phyloP scores from a whole-genome alignment of 768 basidiomycete genomes.

The Lentinula sp. region DNA sequence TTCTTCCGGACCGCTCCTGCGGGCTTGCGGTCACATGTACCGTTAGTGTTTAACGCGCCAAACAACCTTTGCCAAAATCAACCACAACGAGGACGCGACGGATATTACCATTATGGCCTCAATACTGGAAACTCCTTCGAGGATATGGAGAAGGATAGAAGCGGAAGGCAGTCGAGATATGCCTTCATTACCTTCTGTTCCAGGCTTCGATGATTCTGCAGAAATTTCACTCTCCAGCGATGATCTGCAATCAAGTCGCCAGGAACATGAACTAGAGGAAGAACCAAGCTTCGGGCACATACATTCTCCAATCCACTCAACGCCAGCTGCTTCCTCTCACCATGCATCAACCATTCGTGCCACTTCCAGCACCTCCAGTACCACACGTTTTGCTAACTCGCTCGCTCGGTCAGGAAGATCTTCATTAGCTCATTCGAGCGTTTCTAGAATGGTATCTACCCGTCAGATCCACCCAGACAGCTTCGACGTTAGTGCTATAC shows the following conservation, averaged over 20 bases:
- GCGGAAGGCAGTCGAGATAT: slow-evolving; percentile 69
- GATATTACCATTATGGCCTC: slow-evolving; percentile 31
- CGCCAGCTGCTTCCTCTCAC: slow-evolving; percentile 47
- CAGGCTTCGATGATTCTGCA: slow-evolving; percentile 61
- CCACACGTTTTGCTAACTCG: slow-evolving; percentile 49
- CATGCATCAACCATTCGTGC: slow-evolving; percentile 45
- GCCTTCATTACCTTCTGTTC: slow-evolving; percentile 77
- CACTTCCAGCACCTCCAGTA: slow-evolving; percentile 36
- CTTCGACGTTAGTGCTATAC: slow-evolving; percentile 56
- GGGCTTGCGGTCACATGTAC: not conserved
- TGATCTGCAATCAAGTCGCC: slow-evolving; percentile 10
- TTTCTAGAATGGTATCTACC: slow-evolving; percentile 24
- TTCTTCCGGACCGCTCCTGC: no score
- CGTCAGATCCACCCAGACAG: slow-evolving; percentile 34
- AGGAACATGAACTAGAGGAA: slow-evolving; percentile 19
- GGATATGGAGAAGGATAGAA: slow-evolving; percentile 81
- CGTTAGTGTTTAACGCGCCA: not conserved
- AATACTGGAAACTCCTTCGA: slow-evolving; percentile 74
- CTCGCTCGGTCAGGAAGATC: slow-evolving; percentile 35
- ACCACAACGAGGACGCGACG: slow-evolving; percentile 1
- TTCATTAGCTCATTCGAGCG: slow-evolving; percentile 26
- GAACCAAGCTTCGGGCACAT: slow-evolving; percentile 35
- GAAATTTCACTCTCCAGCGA: slow-evolving; percentile 21
- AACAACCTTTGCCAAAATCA: not conserved
- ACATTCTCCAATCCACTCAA: slow-evolving; percentile 58